Conservation (phyloP, 1,139 yeast genomes). For the Blastobotrys illinoisensis region DNA sequence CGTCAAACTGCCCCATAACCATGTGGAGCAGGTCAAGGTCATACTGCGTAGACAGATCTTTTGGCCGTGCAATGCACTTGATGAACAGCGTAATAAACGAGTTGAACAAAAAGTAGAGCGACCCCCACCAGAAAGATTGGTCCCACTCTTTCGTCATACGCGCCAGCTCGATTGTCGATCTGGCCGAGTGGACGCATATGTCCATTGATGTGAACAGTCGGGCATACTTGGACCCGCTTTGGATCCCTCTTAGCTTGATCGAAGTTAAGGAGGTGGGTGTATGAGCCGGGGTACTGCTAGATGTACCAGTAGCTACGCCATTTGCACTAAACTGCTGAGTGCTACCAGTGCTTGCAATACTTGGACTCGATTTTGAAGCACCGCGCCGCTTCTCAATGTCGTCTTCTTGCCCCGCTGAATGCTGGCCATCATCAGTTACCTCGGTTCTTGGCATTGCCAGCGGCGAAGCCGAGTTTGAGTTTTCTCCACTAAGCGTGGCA, state of each 20-base stretch:
- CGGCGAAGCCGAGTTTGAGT: conserved; percentile 1
- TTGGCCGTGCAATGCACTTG: conserved; percentile 24
- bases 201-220: conserved; percentile 20
- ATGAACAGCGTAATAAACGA: conserved; percentile 27
- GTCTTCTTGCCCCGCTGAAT: neutral
- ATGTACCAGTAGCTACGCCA: neutral
- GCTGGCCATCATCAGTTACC: neutral
- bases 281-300: neutral
- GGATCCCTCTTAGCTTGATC: neutral
- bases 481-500: conserved; percentile 14
- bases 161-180: conserved; percentile 19
- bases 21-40: conserved; percentile 22
- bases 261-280: neutral
- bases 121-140: conserved; percentile 16
- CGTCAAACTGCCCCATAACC: conserved; percentile 11
- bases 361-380: neutral
- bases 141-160: conserved; percentile 15
- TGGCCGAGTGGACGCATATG: conserved; percentile 22
- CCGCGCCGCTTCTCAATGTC: neutral
- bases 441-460: neutral
- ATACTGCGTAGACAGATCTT: conserved; percentile 19
- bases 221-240: conserved; percentile 14
- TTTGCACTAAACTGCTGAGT: neutral
- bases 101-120: conserved; percentile 20
- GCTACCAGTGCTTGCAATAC: neutral